Base-by-base conservation (phyloP, 2,329 filamentous ascomycete species). In the Ophiostoma himal-ulmi region DNA sequence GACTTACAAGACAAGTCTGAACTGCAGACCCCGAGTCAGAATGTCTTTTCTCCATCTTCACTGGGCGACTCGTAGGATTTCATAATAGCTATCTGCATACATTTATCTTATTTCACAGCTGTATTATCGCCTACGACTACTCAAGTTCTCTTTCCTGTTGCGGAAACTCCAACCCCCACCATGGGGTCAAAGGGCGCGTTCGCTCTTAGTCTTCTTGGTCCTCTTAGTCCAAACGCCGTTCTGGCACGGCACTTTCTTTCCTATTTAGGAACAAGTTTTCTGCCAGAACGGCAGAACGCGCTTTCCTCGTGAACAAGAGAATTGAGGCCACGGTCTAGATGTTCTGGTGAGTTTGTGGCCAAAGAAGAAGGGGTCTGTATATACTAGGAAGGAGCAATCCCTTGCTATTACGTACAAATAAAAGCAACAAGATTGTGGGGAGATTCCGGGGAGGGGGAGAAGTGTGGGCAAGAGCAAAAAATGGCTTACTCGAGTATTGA, bases 91-190 rank as follows among this genome's bases (percentile, higher is more conserved):
- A 22, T 57, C 26, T 34, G 13, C 13, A 13, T 17, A 17, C 11
- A 62, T 30, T 30, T 34, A 44, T 30, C 62, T 65, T 65, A 65
- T 65, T 36, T 8, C 57, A 14, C 20, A 22, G 1, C n/a, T 48
- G 20, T 5, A 13, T 14, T 26, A 57, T 57, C 52, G 8, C 10
- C 8, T 57, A n/a, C 52, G 26, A 57, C 52, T 54, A 57, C 39
- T 17, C 57, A 62, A 34, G 26, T 34, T 30, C 57, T 14, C 62
- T 65, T 65, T 65, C 62, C 62, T 37, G 7, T 39, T 68, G 11
- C 48, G 52, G 48, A 10, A 68, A 68, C 34, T 52, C 52, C 48
- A 68, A 60, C 41, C 62, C 60, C 57, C 57, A 36, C 57, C 26
- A 62, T 34, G 57, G 34, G 26, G 57, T 17, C 3, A 62, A 62